Percentiles rank a stretch among this genome's conserved stretches.
These are phyloP conservation scores for Aspergillus steynii DNA, from an alignment of 495 filamentous ascomycete species.

Conservation along the genomic window DNA sequence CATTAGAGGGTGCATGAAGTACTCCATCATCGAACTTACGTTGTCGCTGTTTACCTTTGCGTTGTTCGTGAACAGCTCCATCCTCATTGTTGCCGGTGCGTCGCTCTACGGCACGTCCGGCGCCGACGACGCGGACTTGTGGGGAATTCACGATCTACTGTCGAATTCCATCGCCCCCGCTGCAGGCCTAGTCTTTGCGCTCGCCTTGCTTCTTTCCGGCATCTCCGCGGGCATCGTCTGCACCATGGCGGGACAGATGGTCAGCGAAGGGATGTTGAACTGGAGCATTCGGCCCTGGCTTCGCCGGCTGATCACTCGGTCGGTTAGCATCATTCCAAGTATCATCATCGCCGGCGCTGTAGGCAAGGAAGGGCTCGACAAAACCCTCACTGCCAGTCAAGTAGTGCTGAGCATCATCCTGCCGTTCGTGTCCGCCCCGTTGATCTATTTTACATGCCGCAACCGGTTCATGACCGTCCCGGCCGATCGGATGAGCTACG, in stretches of 20 bases:
- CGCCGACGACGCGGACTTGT: slow-evolving; percentile 69
- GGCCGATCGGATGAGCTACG: slow-evolving; percentile 26
- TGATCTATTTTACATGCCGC: slow-evolving; percentile 85
- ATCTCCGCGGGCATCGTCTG: slow-evolving; percentile 77
- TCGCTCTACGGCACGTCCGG: slow-evolving; percentile 62
- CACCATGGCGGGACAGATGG: slow-evolving; percentile 83
- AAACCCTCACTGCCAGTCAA: slow-evolving; percentile 75
- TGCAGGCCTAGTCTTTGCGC: slow-evolving; percentile 72
- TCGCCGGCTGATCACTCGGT: slow-evolving; percentile 67
- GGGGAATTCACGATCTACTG: slow-evolving; percentile 79
- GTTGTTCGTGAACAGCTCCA: slow-evolving; percentile 90
- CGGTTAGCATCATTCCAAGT: slow-evolving; percentile 75
- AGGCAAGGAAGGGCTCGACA: slow-evolving; percentile 67
- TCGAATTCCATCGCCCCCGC: slow-evolving; percentile 67
- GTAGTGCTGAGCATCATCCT: slow-evolving; percentile 79
- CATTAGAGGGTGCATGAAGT: slow-evolving; percentile 75
- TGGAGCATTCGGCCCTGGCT: slow-evolving; percentile 73
- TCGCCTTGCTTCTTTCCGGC: slow-evolving; percentile 76
- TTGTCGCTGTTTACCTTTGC: slow-evolving; percentile 87
- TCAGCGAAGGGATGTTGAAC: slow-evolving; percentile 74
- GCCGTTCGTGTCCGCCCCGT: slow-evolving; percentile 77
- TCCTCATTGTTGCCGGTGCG: slow-evolving; percentile 85
- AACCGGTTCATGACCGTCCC: slow-evolving; percentile 79
- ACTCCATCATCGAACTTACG: slow-evolving; percentile 73
- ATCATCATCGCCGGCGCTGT: slow-evolving; percentile 82